These are phyloP conservation scores for Aspergillus thermomutatus DNA, from an alignment of 2,329 filamentous ascomycete species.

Conservation along the genomic window DNA sequence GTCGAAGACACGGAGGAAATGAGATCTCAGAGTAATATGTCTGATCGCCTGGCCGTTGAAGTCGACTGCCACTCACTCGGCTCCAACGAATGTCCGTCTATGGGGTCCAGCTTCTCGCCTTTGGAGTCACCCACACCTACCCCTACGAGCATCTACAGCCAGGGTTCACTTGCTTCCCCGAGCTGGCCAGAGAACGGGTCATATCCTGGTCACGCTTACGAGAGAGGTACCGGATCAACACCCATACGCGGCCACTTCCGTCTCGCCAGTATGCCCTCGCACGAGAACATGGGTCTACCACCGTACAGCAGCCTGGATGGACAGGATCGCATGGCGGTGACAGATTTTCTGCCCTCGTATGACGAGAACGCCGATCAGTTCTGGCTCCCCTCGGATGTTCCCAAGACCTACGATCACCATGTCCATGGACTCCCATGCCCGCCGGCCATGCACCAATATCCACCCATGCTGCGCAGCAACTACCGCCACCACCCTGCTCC, in stretches of 20 bases:
- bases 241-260: constrained; percentile 35
- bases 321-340: constrained; percentile 32
- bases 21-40: constrained; percentile 36
- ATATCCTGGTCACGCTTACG: constrained; percentile 28
- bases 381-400: constrained; percentile 34
- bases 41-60: constrained; percentile 37
- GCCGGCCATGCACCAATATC: constrained; percentile 33
- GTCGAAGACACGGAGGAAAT: constrained; percentile 33
- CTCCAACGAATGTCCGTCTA: constrained; percentile 39
- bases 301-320: constrained; percentile 30
- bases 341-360: constrained; percentile 36
- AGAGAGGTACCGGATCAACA: constrained; percentile 26
- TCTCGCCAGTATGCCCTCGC: constrained; percentile 32
- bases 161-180: constrained; percentile 35
- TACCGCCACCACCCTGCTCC: constrained; percentile 30
- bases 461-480: constrained; percentile 32
- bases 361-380: constrained; percentile 38
- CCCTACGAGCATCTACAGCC: constrained; percentile 38
- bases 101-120: constrained; percentile 39
- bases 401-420: constrained; percentile 34
- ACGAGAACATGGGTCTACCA: constrained; percentile 30
- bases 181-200: constrained; percentile 32
- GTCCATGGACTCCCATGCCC: constrained; percentile 29
- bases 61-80: constrained; percentile 38
- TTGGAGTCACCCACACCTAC: constrained; percentile 40